Base-by-base conservation (phyloP, 805 yeast genomes). In the Saccharomycopsis schoenii region DNA sequence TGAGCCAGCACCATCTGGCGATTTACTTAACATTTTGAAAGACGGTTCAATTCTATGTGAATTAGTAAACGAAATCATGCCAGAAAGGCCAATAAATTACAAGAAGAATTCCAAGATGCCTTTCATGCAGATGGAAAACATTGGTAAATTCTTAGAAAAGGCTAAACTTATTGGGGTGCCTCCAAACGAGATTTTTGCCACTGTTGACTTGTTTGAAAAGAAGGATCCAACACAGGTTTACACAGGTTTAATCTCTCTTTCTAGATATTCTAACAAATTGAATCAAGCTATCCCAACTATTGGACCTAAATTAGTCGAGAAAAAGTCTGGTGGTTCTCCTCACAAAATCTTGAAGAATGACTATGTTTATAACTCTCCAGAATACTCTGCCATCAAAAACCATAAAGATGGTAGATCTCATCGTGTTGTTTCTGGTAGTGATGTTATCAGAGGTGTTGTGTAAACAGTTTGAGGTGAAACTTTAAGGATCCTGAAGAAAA, bases 121-220 rank as follows among this genome's bases (percentile, higher is more conserved):
- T 1, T 89, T 89, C 70, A 80, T 84, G 15, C 78, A 76, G 61
- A 89, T 89, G 97, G 96, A 89, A 68, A 89, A 89, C 68, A 88
- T 89, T 40, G 83, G 89, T 57, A 81, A 82, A 65, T 89, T 89
- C 68, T 73, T 89, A 43, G 73, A 77, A 5, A 82, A 85, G 60
- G 83, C 90, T 57, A 81, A 84, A 64, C 59, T 69, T 4, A 75
- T 83, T 58, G 93, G 93, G 1, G 84, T 89, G 1, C 89, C 91
- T 5, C 86, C 87, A 65, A 91, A 88, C 68, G 96, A 89, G 69
- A 72, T 87, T 57, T 89, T 89, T 70, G 91, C 86, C 66, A 89
- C 96, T 0, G 74, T 79, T 6, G 96, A 89, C 70, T 75, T 89
- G 61, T 89, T 75, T 66, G 96, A 89, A 69, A 72, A 74, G 36